Conservation (phyloP, 2,329 filamentous ascomycete species). For the Aureobasidium sp. region DNA sequence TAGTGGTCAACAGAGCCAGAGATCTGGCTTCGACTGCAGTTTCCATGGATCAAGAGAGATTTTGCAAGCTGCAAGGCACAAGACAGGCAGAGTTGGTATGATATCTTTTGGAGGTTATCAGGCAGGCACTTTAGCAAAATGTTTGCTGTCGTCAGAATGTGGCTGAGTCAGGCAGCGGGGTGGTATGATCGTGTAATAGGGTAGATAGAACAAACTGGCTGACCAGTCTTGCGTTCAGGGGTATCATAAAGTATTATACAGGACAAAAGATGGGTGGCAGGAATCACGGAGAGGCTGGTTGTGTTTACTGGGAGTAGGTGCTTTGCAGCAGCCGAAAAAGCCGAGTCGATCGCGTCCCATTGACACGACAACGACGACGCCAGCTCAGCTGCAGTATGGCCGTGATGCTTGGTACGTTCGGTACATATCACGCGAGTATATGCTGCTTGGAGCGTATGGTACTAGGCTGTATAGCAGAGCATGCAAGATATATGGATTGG, state of each 20-base stretch:
- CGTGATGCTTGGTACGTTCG: neutral
- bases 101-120: neutral
- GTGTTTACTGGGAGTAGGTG: neutral
- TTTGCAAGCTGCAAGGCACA: neutral
- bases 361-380: constrained; percentile 1
- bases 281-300: neutral
- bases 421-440: neutral
- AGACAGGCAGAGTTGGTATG: neutral
- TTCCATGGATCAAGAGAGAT: constrained; percentile 11
- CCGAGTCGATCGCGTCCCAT: neutral
- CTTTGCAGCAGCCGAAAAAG: neutral
- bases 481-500: neutral
- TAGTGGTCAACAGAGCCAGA: constrained; percentile 64
- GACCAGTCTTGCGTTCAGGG: neutral
- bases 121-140: neutral
- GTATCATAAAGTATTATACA: neutral
- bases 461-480: neutral
- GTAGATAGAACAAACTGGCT: neutral
- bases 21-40: constrained; percentile 67
- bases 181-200: neutral
- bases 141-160: constrained; percentile 13
- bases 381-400: neutral
- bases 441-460: neutral
- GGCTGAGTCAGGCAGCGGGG: constrained; percentile 10
- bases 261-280: neutral